phyloP scores from a whole-genome alignment of 2,329 filamentous ascomycete species.

The Cercospora sp. region DNA sequence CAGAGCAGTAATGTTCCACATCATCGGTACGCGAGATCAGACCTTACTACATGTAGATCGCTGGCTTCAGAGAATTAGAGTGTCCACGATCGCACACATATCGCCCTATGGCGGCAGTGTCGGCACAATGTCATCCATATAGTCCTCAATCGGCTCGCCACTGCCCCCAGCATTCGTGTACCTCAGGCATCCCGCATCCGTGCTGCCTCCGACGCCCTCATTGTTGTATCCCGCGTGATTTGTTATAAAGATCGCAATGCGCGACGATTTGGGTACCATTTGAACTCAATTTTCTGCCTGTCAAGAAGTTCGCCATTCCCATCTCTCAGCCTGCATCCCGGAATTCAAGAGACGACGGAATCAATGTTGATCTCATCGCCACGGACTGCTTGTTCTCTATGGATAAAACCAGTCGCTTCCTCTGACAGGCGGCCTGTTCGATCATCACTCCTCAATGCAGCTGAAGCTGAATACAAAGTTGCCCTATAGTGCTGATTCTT shows the following conservation, averaged over 20 bases:
- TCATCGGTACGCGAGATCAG: not conserved
- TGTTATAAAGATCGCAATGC: not conserved
- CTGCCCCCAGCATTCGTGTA: not conserved
- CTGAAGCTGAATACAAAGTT: too few species aligned
- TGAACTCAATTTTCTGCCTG: not conserved
- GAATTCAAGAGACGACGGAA: not conserved
- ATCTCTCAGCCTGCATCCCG: not conserved
- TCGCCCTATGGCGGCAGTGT: not conserved
- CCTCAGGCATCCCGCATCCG: not conserved
- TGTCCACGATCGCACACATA: not conserved
- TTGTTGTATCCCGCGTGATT: not conserved
- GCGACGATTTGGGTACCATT: not conserved
- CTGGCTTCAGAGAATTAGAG: not conserved
- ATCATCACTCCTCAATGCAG: too few species aligned
- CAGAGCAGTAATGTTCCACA: not conserved
- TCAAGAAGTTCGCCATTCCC: not conserved
- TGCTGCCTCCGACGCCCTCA: not conserved
- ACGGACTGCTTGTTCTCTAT: too few species aligned
- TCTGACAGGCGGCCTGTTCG: too few species aligned
- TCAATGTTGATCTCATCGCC: not conserved
- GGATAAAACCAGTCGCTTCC: too few species aligned
- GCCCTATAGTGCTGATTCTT: too few species aligned
- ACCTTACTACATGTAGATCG: too few species aligned
- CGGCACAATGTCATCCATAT: not conserved
- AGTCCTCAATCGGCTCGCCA: not conserved